phyloP scores from a whole-genome alignment of 169 alveolate species.

The Theileria annulata region DNA sequence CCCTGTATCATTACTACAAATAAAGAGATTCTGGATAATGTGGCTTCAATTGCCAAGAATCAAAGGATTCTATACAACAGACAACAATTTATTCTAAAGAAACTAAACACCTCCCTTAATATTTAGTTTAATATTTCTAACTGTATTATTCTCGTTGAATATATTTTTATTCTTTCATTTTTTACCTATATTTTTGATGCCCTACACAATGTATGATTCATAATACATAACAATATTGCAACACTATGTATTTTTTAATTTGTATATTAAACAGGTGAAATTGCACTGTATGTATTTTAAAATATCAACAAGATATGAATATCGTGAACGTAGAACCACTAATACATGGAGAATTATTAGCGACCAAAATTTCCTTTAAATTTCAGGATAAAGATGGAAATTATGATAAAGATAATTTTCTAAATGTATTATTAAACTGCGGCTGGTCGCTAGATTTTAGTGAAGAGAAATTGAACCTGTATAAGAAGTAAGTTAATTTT shows the following conservation, averaged over 20 bases:
- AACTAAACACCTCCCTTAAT: slow-evolving; percentile 29
- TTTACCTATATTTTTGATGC: not conserved
- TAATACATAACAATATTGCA: not conserved
- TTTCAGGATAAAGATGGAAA: slow-evolving; percentile 4
- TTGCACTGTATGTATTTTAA: not conserved
- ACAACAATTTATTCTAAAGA: slow-evolving; percentile 36
- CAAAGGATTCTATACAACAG: slow-evolving; percentile 11
- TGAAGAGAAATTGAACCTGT: slow-evolving; percentile 25
- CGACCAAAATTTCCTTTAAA: slow-evolving; percentile 48
- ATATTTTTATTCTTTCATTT: not conserved
- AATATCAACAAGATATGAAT: slow-evolving; percentile 27
- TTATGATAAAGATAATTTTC: slow-evolving; percentile 1
- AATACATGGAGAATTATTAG: slow-evolving; percentile 36
- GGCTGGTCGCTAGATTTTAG: slow-evolving; percentile 65
- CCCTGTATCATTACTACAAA: slow-evolving; percentile 16
- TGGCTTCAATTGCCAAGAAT: not conserved
- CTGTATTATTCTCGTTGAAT: not conserved
- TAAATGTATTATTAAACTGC: slow-evolving; percentile 43
- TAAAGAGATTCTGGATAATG: not conserved
- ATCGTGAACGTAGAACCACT: slow-evolving; percentile 33
- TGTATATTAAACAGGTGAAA: not conserved
- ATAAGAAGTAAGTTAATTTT: slow-evolving; percentile 16
- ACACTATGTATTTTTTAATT: not conserved
- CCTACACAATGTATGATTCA: slow-evolving; percentile 17
- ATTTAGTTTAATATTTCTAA: not conserved